Evolutionary conservation across 2,329 filamentous ascomycete genomes (phyloP).

Genomic region (Teratosphaeria gauchensis): DNA sequence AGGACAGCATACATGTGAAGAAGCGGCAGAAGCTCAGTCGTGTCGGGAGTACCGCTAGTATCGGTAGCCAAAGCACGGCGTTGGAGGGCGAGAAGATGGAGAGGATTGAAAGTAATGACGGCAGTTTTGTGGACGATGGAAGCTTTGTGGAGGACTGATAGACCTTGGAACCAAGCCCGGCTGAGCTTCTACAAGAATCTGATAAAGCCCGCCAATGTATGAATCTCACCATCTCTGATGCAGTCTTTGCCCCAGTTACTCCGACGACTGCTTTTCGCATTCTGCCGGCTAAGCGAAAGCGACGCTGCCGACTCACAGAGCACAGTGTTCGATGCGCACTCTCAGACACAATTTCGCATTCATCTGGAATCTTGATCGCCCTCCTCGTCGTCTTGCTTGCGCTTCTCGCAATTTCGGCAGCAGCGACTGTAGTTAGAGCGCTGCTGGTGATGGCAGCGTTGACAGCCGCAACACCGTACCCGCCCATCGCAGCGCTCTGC

Average conservation of each 20-base stretch:
- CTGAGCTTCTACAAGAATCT: neutral
- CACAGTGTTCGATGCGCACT: neutral
- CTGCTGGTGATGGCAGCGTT: neutral
- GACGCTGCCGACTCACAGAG: neutral
- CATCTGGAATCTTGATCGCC: neutral
- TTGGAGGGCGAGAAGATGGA: slow-evolving; percentile 18
- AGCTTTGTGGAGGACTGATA: slow-evolving; percentile 21
- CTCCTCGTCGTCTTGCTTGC: neutral
- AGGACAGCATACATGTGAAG: slow-evolving; percentile 24
- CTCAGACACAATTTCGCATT: neutral
- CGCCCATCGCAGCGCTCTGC: slow-evolving; percentile 8
- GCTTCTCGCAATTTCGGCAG: neutral
- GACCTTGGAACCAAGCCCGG: neutral
- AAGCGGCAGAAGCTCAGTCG: slow-evolving; percentile 29
- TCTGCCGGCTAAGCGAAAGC: neutral
- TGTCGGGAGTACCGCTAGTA: slow-evolving; percentile 26
- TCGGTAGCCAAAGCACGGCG: slow-evolving; percentile 16
- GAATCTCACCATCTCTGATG: neutral
- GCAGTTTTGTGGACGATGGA: slow-evolving; percentile 27
- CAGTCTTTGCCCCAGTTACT: neutral
- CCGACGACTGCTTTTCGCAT: neutral
- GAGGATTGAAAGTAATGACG: slow-evolving; percentile 25
- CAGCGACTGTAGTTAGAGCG: neutral
- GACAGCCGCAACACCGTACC: slow-evolving; percentile 2
- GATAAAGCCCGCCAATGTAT: neutral